A percentile compares a stretch with the other conserved stretches of the same genome.
Conservation (phyloP, 805 yeast genomes). For the Candida boleticola region DNA sequence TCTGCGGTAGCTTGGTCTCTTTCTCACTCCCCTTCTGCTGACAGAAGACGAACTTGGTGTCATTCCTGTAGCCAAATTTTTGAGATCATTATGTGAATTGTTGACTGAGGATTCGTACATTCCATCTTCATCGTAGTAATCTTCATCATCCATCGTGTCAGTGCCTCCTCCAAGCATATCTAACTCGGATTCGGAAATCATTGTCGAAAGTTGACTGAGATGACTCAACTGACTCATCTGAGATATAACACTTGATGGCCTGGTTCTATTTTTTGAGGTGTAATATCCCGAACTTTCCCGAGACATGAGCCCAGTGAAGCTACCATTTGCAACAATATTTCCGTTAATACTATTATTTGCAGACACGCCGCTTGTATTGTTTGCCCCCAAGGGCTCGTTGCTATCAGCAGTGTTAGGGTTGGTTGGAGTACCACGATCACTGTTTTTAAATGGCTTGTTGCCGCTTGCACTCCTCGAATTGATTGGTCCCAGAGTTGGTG, state of each 20-base stretch:
- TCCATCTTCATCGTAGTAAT: constrained; percentile 34
- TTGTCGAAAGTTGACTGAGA: constrained; percentile 39
- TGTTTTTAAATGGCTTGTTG: too few species aligned
- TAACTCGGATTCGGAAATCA: constrained; percentile 42
- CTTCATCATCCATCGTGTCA: constrained; percentile 33
- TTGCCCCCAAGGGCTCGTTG: not conserved
- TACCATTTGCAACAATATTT: not conserved
- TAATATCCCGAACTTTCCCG: constrained; percentile 1
- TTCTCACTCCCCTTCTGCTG: constrained; percentile 8
- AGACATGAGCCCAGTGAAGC: not conserved
- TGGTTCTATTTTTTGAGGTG: constrained; percentile 12
- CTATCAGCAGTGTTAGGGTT: constrained; percentile 3
- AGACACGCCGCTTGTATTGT: not conserved
- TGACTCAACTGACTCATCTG: constrained; percentile 41
- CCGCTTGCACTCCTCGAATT: too few species aligned
- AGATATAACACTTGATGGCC: constrained; percentile 42
- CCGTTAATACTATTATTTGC: not conserved
- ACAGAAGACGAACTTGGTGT: constrained; percentile 14
- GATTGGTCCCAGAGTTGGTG: not conserved
- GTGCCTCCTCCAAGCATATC: constrained; percentile 32
- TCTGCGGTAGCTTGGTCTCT: constrained; percentile 32
- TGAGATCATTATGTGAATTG: constrained; percentile 27
- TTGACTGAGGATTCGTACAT: constrained; percentile 39
- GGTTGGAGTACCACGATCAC: not conserved
- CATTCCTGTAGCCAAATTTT: constrained; percentile 12